phyloP scores from a whole-genome alignment of 805 yeast species.

The Candida taoyuanica region DNA sequence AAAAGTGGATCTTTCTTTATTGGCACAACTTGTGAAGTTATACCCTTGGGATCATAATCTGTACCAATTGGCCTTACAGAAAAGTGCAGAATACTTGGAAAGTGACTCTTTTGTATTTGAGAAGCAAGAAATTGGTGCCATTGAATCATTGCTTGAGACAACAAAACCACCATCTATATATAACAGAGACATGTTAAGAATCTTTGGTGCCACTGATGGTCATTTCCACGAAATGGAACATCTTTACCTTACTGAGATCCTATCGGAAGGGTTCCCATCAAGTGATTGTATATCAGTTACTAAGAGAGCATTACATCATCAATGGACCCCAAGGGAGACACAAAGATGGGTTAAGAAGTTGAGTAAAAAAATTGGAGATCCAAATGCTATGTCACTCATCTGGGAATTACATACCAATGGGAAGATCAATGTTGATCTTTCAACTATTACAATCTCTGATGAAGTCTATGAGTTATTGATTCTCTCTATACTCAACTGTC shows the following conservation, averaged over 20 bases:
- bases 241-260: too few species aligned
- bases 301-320: conserved; percentile 3
- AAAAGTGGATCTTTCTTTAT: conserved; percentile 4
- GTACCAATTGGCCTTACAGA: neutral
- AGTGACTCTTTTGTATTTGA: too few species aligned
- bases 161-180: neutral
- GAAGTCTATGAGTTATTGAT: conserved; percentile 3
- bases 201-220: neutral
- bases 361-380: too few species aligned
- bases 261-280: neutral
- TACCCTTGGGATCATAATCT: neutral
- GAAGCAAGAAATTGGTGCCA: too few species aligned
- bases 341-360: too few species aligned
- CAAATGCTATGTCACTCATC: too few species aligned
- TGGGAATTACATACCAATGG: too few species aligned
- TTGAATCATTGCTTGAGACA: too few species aligned
- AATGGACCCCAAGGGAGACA: too few species aligned
- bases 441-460: too few species aligned
- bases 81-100: neutral
- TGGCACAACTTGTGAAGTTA: conserved; percentile 1
- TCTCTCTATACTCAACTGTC: conserved; percentile 6
- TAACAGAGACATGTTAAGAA: neutral
- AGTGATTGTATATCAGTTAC: neutral
- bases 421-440: too few species aligned
- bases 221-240: too few species aligned